Base-by-base conservation (phyloP, 257 asterid genomes). In the Primulina huaijiensis region DNA sequence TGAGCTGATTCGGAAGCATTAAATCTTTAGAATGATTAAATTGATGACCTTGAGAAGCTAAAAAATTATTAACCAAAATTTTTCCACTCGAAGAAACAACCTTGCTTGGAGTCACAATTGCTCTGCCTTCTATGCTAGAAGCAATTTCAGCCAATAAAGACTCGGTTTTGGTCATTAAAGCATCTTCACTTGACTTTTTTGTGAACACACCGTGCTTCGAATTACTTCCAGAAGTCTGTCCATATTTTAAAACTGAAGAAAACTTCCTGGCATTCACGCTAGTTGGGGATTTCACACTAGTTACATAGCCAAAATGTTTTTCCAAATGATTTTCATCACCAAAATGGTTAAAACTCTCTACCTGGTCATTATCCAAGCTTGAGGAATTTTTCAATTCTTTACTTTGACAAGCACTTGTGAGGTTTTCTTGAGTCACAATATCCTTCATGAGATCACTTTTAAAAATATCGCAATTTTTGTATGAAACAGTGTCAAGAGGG, bases 61-160 rank as follows among this genome's bases (percentile, higher is more conserved):
- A 46, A 58, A 77, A 68, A 71, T 75, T 79, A 65, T 71, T 71
- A 71, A 68, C 81, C 78, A 75, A 35, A 53, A 46, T 63, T 60
- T 81, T 79, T 12, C 63, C 77, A 17, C 84, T 83, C 81, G 89
- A 74, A 79, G 82, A 66, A 75, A 75, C 72, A 73, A 73, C 68
- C 14, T 60, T 59, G 8, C 70, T 65, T 74, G 82, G 78, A 68
- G 79, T 53, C 63, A 63, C 31, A 63, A 71, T 62, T 80, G 75
- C 71, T 77, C 77, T 73, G 33, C 66, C 87, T 68, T 83, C 81
- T 38, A 66, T 71, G 53, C 74, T 76, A 33, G 70, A 78, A 53
- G 64, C 72, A 71, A 38, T 74, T 60, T 80, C 88, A 79, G 83
- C 79, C 78, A 77, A 63, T 52, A 77, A 73, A 61, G 83, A 84